Conservation (phyloP, 805 yeast genomes). For the Lipomyces kockii region DNA sequence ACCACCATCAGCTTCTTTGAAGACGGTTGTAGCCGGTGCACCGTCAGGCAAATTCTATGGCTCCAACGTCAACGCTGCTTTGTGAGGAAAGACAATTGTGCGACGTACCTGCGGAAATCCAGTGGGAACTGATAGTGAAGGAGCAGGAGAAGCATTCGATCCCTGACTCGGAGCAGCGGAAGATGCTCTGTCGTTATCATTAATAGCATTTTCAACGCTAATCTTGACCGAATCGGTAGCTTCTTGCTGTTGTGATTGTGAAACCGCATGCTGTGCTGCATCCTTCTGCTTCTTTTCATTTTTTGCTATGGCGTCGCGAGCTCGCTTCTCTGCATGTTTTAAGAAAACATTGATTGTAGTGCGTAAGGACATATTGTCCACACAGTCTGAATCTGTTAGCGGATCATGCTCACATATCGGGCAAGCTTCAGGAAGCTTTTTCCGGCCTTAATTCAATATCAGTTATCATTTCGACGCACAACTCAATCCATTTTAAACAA, state of each 20-base stretch:
- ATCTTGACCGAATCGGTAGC: not conserved
- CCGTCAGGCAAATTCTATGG: not conserved
- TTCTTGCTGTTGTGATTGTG: not conserved
- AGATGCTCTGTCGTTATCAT: not conserved
- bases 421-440: constrained; percentile 14
- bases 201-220: not conserved
- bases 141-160: not conserved
- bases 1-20: not conserved
- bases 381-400: constrained; percentile 13
- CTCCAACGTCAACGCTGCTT: not conserved
- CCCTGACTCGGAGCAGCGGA: not conserved
- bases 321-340: constrained; percentile 33
- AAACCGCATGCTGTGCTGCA: not conserved
- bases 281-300: constrained; percentile 3
- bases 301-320: constrained; percentile 21
- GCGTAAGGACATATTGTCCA: constrained; percentile 25
- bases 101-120: not conserved
- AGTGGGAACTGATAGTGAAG: not conserved
- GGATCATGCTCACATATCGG: constrained; percentile 28
- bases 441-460: constrained; percentile 20
- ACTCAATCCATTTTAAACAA: not conserved
- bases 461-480: not conserved
- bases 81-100: not conserved
- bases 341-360: constrained; percentile 33
- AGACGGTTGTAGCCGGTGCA: not conserved